Evolutionary conservation across 441 rosid genomes (phyloP).

Genomic region (Biscutella auriculata): DNA sequence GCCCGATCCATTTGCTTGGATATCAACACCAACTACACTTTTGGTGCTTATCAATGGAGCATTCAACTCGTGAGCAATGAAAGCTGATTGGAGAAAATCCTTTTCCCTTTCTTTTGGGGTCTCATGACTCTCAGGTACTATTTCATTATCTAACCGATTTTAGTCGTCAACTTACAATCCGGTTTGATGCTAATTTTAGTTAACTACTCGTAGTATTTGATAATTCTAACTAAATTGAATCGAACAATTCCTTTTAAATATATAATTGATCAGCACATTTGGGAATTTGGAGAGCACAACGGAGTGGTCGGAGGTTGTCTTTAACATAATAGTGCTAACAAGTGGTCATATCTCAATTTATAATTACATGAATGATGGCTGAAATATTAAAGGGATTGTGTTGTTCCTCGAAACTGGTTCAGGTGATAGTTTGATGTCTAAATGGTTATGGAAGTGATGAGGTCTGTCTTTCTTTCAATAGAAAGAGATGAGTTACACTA

Average conservation of each 20-base stretch:
- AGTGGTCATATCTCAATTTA: constrained; percentile 35
- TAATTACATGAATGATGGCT: constrained; percentile 12
- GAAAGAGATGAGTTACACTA: constrained; percentile 56
- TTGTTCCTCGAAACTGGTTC: constrained; percentile 16
- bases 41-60: constrained; percentile 86
- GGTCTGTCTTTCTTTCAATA: constrained; percentile 29
- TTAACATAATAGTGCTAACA: constrained; percentile 82
- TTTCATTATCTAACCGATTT: not conserved
- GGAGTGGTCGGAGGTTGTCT: constrained; percentile 87
- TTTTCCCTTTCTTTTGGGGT: constrained; percentile 90
- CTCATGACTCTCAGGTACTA: constrained; percentile 94
- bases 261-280: constrained; percentile 50
- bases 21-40: constrained; percentile 44
- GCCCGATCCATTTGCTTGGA: constrained; percentile 54
- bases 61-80: constrained; percentile 70
- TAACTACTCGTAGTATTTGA: not conserved
- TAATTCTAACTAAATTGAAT: not conserved
- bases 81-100: constrained; percentile 76
- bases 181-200: not conserved
- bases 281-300: constrained; percentile 91
- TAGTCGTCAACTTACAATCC: not conserved
- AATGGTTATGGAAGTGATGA: constrained; percentile 28
- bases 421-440: constrained; percentile 32
- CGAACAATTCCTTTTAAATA: no score
- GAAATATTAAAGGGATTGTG: not conserved